These are phyloP conservation scores for Scedosporium minutisporum DNA, from an alignment of 2,329 filamentous ascomycete genomes.

Conservation along the genomic window DNA sequence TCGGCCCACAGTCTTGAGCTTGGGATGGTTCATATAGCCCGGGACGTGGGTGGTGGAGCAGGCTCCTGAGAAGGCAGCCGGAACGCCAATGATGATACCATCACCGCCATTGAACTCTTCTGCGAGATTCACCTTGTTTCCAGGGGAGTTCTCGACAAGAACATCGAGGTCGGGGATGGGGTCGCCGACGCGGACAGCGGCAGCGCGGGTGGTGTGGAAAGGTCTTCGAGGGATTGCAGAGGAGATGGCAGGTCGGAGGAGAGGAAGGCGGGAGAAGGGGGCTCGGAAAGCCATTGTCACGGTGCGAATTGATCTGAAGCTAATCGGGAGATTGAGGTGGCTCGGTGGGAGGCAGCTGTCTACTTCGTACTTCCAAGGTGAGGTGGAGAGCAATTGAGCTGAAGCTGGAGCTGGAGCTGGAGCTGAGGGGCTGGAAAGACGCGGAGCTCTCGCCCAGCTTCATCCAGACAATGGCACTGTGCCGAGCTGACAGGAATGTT, in stretches of 20 bases:
- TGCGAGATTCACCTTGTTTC: constrained; percentile 81
- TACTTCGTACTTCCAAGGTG: neutral
- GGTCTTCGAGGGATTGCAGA: constrained; percentile 15
- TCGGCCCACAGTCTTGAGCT: constrained; percentile 68
- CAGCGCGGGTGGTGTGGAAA: constrained; percentile 55
- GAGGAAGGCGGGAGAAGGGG: constrained; percentile 1
- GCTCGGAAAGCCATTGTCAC: constrained; percentile 2
- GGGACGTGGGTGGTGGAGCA: constrained; percentile 65
- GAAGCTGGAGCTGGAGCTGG: too few species aligned
- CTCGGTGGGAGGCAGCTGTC: neutral
- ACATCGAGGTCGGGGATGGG: constrained; percentile 66
- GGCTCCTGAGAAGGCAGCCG: constrained; percentile 60
- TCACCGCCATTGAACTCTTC: constrained; percentile 59
- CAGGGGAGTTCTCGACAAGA: constrained; percentile 76
- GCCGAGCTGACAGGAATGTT: neutral
- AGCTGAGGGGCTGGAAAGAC: too few species aligned
- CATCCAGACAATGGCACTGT: too few species aligned
- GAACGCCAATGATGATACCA: constrained; percentile 77
- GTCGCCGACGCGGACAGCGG: constrained; percentile 68
- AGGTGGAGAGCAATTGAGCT: too few species aligned
- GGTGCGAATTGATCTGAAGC: neutral
- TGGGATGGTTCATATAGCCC: constrained; percentile 71
- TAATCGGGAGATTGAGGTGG: neutral
- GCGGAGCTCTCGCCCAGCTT: too few species aligned
- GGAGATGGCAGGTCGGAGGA: constrained; percentile 1